Percentiles rank a stretch among this genome's conserved stretches.
Evolutionary conservation across 768 basidiomycete species (phyloP).

Genomic region (Mycena haematopus): DNA sequence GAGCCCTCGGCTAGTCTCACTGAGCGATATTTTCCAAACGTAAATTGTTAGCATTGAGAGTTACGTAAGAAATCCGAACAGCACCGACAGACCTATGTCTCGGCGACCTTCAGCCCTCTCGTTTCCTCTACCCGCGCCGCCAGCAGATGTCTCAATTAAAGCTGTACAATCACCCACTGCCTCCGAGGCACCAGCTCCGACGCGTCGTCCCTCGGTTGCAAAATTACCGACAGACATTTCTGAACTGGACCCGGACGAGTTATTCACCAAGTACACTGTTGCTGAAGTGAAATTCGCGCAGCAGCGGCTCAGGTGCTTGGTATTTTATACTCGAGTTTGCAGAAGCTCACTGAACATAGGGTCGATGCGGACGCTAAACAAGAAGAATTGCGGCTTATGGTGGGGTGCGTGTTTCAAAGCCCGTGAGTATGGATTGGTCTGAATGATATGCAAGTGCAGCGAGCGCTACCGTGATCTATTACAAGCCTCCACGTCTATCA

Average conservation of each 20-base stretch:
- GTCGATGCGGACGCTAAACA: conserved; percentile 86
- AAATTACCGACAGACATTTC: conserved; percentile 35
- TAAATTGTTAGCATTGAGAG: too few species aligned
- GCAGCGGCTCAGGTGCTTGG: conserved; percentile 66
- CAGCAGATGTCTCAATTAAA: conserved; percentile 34
- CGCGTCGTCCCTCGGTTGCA: conserved; percentile 27
- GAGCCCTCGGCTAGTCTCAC: too few species aligned
- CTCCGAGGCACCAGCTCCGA: not conserved
- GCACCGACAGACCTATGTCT: conserved; percentile 33
- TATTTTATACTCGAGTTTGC: not conserved
- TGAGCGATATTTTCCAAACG: too few species aligned
- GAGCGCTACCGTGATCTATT: conserved; percentile 90
- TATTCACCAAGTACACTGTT: conserved; percentile 76
- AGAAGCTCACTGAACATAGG: conserved; percentile 44
- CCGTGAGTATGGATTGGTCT: conserved; percentile 24
- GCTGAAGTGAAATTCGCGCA: conserved; percentile 72
- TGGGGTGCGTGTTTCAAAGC: conserved; percentile 70
- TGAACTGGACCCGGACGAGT: conserved; percentile 68
- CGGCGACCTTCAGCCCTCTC: conserved; percentile 35
- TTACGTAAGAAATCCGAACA: conserved; percentile 22
- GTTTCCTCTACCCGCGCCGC: conserved; percentile 28
- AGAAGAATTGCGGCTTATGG: conserved; percentile 88
- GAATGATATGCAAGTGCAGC: conserved; percentile 66
- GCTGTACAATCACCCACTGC: conserved; percentile 23
- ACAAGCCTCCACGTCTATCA: conserved; percentile 86